These are phyloP conservation scores for Bothriochloa decipiens DNA, from an alignment of 176 grass and related monocot genomes.

Conservation along the genomic window DNA sequence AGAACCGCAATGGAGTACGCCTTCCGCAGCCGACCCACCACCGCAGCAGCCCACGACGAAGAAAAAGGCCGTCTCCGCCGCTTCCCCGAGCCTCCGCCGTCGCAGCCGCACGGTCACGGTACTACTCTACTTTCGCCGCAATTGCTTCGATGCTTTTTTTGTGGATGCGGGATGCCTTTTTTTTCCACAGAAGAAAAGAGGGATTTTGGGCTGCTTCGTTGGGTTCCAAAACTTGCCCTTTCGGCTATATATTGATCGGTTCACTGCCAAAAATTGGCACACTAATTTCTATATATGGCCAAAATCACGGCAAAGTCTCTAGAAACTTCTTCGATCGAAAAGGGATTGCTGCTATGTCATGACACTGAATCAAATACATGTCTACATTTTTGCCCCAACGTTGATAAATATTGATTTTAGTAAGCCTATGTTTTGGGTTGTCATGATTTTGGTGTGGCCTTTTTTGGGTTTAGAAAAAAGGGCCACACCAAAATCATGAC, in stretches of 20 bases:
- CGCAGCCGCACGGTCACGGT: background rate
- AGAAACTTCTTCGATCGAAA: background rate
- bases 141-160: background rate
- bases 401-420: background rate
- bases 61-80: background rate
- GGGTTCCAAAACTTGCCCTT: background rate
- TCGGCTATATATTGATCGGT: background rate
- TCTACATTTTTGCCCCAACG: background rate
- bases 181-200: background rate
- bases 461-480: too few relatives aligned
- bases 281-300: too few relatives aligned
- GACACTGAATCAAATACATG: background rate
- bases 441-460: background rate
- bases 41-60: background rate
- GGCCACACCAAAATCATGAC: too few relatives aligned
- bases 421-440: background rate
- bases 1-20: constrained; percentile 30
- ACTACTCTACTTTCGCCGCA: background rate
- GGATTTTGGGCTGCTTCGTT: background rate
- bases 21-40: background rate
- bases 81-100: background rate
- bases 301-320: background rate
- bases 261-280: background rate
- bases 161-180: background rate
- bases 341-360: background rate